A percentile compares a stretch with the other conserved stretches of the same genome.
Evolutionary conservation across 148 eudicot genomes (phyloP).

Genomic region (Rhododendron henanense): DNA sequence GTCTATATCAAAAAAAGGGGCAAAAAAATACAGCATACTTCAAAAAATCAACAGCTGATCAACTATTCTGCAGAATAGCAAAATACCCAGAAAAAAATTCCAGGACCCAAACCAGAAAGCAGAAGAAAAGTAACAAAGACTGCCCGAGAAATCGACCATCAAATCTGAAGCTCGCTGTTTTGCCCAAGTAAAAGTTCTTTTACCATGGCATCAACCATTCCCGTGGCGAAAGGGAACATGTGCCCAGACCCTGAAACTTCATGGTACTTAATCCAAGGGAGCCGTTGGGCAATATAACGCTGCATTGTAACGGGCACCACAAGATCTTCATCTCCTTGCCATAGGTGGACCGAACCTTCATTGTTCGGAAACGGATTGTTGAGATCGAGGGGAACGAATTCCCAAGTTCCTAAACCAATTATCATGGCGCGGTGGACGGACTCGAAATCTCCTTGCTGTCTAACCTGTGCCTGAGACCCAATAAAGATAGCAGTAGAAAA

Average conservation of each 20-base stretch:
- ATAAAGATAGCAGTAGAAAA: background rate
- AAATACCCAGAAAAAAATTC: background rate
- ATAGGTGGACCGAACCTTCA: slow-evolving; percentile 62
- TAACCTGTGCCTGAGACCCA: slow-evolving; percentile 21
- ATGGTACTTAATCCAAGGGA: slow-evolving; percentile 75
- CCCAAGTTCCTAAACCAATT: slow-evolving; percentile 69
- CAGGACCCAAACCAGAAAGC: background rate
- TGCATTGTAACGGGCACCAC: slow-evolving; percentile 50
- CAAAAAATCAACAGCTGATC: background rate
- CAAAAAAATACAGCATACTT: background rate
- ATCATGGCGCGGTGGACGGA: slow-evolving; percentile 63
- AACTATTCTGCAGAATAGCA: background rate
- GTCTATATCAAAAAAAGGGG: background rate
- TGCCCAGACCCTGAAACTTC: slow-evolving; percentile 72
- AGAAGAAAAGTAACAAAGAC: slow-evolving; percentile 11
- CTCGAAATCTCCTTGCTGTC: slow-evolving; percentile 72
- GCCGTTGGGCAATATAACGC: slow-evolving; percentile 46
- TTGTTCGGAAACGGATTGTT: slow-evolving; percentile 47
- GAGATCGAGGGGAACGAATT: slow-evolving; percentile 61
- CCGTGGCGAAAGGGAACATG: slow-evolving; percentile 52
- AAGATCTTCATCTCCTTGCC: slow-evolving; percentile 81
- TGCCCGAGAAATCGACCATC: background rate
- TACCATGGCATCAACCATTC: slow-evolving; percentile 54
- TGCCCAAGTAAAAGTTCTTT: slow-evolving; percentile 44
- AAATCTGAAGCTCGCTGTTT: slow-evolving; percentile 26